Percentiles rank a stretch among this genome's conserved stretches.
These are phyloP conservation scores for Leccinum ochraceum DNA, from an alignment of 768 basidiomycete species.

Conservation along the genomic window DNA sequence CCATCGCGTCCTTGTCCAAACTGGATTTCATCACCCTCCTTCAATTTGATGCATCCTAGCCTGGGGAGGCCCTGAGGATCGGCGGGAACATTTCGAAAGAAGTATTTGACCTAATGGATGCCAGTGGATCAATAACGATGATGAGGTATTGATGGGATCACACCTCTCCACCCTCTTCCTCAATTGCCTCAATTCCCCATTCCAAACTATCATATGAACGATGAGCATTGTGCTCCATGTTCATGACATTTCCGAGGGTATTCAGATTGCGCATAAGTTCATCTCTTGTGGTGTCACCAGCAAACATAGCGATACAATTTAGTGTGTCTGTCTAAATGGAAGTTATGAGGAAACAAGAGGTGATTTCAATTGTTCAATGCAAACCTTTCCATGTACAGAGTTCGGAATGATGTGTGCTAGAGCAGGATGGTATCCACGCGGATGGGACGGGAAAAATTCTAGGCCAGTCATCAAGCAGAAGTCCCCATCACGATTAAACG, in stretches of 20 bases:
- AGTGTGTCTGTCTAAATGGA: conserved; percentile 2
- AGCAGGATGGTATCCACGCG: background rate
- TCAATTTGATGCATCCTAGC: background rate
- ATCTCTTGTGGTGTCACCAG: background rate
- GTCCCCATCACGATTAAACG: background rate
- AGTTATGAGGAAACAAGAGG: background rate
- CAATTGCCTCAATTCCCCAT: conserved; percentile 6
- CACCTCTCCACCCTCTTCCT: conserved; percentile 2
- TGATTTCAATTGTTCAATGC: background rate
- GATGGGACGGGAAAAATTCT: background rate
- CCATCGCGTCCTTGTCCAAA: conserved; percentile 7
- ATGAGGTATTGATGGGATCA: background rate
- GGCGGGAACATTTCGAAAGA: background rate
- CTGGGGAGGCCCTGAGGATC: background rate
- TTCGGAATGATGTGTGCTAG: conserved; percentile 1
- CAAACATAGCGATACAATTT: background rate
- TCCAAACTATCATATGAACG: background rate
- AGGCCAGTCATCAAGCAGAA: background rate
- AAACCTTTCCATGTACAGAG: background rate
- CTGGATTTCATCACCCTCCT: conserved; percentile 5
- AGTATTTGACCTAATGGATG: conserved; percentile 1
- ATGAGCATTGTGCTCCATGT: background rate
- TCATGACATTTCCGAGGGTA: background rate
- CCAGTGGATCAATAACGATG: background rate
- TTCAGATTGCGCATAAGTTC: too few species aligned